phyloP scores from a whole-genome alignment of 306 rosid genomes.

The Calophaca sinica region DNA sequence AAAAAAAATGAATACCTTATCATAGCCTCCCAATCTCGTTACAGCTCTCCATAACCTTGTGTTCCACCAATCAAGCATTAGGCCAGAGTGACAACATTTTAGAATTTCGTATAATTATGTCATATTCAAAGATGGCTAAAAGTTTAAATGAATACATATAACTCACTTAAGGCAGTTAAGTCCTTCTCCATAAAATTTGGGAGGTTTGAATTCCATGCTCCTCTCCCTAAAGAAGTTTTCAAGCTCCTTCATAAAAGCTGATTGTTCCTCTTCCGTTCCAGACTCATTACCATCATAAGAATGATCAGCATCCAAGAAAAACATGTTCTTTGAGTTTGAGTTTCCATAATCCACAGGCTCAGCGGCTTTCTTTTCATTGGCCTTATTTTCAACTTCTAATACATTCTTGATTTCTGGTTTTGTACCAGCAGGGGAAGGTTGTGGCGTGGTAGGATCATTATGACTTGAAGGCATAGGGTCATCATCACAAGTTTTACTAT shows the following conservation, averaged over 20 bases:
- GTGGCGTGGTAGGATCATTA: constrained; percentile 48
- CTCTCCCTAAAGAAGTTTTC: constrained; percentile 90
- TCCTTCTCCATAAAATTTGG: constrained; percentile 95
- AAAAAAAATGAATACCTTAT: constrained; percentile 65
- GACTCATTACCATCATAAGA: constrained; percentile 81
- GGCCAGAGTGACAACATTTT: constrained; percentile 31
- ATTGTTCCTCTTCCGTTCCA: constrained; percentile 91
- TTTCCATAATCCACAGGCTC: constrained; percentile 63
- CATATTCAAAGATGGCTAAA: constrained; percentile 21
- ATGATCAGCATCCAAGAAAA: constrained; percentile 67
- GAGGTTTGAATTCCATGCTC: constrained; percentile 93
- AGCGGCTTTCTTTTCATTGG: constrained; percentile 56
- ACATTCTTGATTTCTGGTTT: constrained; percentile 50
- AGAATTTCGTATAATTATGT: constrained; percentile 25
- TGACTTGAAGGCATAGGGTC: constrained; percentile 39
- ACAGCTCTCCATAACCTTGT: constrained; percentile 96
- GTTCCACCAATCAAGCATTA: constrained; percentile 50
- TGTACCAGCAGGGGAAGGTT: constrained; percentile 51
- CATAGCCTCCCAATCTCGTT: constrained; percentile 97
- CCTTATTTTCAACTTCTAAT: constrained; percentile 51
- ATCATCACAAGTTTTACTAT: constrained; percentile 39
- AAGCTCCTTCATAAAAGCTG: constrained; percentile 86
- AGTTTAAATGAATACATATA: constrained; percentile 32
- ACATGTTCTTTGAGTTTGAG: constrained; percentile 55
- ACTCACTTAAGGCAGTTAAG: constrained; percentile 97